Base-by-base conservation (phyloP, 2,329 filamentous ascomycete genomes). In the Phialocephala subalpina region DNA sequence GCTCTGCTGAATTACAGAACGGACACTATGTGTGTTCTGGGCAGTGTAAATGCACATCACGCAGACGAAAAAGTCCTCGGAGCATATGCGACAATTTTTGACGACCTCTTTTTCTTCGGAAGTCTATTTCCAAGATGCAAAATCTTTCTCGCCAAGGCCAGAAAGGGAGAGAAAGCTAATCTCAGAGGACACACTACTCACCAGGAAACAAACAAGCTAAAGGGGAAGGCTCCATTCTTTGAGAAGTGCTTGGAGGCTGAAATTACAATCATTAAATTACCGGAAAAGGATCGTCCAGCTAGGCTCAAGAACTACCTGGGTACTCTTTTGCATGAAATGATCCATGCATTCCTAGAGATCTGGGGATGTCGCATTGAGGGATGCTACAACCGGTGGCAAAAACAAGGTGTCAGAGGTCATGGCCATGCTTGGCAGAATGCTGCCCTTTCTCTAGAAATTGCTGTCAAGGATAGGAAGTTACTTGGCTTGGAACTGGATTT, bases 91-190 rank as follows among this genome's bases (percentile, higher is more conserved):
- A 56, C 55, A 7, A 49, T 65, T 5, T 68, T 68, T 56, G 63
- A 68, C 35, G 63, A 63, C 4, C 49, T 68, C 0, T 68, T 68
- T 22, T 68, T 65, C 60, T 63, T 68, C 29, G 62, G 66, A 2
- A 63, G 38, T 22, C 22, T 68, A 6, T 40, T 27, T n/a, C 52
- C 42, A n/a, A 29, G 35, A 22, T 42, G 45, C 11, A 29, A 16
- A 53, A 18, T 29, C 25, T 53, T 14, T 18, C 12, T 29, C 3
- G 18, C 25, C 2, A 18, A 53, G 18, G 20, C 5, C 3, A 6
- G 6, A 25, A 25, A 5, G n/a, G 45, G n/a, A 5, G n/a, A n/a
- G 20, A 49, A 16, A n/a, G 7, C n/a, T n/a, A 18, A 25, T 49
- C n/a, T 49, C 11, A 20, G 11, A 11, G 45, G 45, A 14, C 25